A percentile compares a stretch with the other conserved stretches of the same genome.
phyloP scores from a whole-genome alignment of 371 early-diverging fungal genomes.

The Apophysomyces variabilis region DNA sequence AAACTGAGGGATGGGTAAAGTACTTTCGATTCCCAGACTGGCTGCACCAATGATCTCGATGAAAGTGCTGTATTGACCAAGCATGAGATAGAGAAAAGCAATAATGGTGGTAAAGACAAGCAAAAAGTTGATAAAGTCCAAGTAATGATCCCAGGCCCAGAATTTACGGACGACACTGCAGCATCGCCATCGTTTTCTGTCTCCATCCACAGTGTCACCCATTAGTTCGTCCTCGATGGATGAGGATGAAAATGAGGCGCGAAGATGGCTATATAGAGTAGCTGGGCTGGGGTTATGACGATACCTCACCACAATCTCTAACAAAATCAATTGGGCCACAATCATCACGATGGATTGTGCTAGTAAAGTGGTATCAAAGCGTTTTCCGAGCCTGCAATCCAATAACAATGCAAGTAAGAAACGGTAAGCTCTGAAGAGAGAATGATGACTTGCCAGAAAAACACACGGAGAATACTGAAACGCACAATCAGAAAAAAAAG shows the following conservation, averaged over 20 bases:
- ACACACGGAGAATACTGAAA: conserved; percentile 56
- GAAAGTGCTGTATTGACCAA: conserved; percentile 36
- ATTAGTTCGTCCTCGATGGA: conserved; percentile 18
- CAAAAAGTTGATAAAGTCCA: conserved; percentile 57
- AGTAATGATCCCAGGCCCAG: conserved; percentile 45
- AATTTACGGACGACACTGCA: conserved; percentile 28
- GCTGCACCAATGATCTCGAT: conserved; percentile 46
- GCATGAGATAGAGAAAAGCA: conserved; percentile 37
- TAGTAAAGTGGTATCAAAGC: conserved; percentile 62
- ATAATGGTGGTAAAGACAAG: conserved; percentile 40
- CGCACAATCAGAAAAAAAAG: not conserved
- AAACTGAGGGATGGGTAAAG: conserved; percentile 67
- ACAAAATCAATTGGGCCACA: conserved; percentile 52
- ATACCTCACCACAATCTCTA: conserved; percentile 49
- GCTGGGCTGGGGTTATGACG: conserved; percentile 28
- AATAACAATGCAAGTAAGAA: not conserved
- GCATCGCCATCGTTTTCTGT: conserved; percentile 13
- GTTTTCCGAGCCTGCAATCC: conserved; percentile 48
- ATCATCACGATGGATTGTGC: conserved; percentile 71
- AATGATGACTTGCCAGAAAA: conserved; percentile 53
- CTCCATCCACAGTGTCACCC: conserved; percentile 2
- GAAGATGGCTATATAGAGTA: conserved; percentile 24
- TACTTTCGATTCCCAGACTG: conserved; percentile 63
- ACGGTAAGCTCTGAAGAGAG: not conserved
- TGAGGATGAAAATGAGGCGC: conserved; percentile 21